Percentiles rank a stretch among this genome's conserved stretches.
Conservation (phyloP, 345 rosid genomes). For the Gynandropsis gynandra region DNA sequence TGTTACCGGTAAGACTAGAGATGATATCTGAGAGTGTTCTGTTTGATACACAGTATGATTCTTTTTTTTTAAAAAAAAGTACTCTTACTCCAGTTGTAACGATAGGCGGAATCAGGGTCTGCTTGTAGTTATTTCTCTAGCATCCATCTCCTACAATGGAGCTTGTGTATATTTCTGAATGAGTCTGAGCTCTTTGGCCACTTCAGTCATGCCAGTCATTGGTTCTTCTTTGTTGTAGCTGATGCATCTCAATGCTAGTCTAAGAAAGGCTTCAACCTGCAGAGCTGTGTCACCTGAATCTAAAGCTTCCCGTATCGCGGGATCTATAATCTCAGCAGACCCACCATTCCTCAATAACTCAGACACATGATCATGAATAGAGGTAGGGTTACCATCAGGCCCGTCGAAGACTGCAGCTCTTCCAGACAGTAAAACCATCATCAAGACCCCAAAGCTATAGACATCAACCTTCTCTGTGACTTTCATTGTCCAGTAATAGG, state of each 20-base stretch:
- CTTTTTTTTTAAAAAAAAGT: too few relatives aligned
- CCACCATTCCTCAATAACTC: conserved; percentile 20
- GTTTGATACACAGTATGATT: too few relatives aligned
- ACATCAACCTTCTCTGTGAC: conserved; percentile 24
- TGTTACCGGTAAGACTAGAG: too few relatives aligned
- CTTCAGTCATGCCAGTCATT: conserved; percentile 21
- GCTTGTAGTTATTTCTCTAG: too few relatives aligned
- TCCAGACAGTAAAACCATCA: conserved; percentile 27
- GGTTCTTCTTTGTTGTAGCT: conserved; percentile 16
- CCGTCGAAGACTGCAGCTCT: conserved; percentile 24
- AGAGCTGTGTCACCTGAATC: conserved; percentile 11
- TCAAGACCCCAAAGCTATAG: conserved; percentile 23
- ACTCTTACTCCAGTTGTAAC: too few relatives aligned
- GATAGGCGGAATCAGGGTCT: not conserved
- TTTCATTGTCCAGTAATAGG: conserved; percentile 24
- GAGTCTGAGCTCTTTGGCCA: conserved; percentile 22
- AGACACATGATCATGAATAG: conserved; percentile 20
- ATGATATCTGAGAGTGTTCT: too few relatives aligned
- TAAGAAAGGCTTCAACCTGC: conserved; percentile 23
- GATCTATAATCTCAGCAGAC: conserved; percentile 23
- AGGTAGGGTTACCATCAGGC: conserved; percentile 9
- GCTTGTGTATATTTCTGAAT: conserved; percentile 13
- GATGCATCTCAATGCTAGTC: conserved; percentile 20
- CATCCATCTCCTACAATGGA: not conserved
- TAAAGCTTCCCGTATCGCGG: conserved; percentile 16